Evolutionary conservation across 306 rosid genomes (phyloP), one percentile per base, ranked within the genome.

Genomic region (Prunus mira): DNA sequence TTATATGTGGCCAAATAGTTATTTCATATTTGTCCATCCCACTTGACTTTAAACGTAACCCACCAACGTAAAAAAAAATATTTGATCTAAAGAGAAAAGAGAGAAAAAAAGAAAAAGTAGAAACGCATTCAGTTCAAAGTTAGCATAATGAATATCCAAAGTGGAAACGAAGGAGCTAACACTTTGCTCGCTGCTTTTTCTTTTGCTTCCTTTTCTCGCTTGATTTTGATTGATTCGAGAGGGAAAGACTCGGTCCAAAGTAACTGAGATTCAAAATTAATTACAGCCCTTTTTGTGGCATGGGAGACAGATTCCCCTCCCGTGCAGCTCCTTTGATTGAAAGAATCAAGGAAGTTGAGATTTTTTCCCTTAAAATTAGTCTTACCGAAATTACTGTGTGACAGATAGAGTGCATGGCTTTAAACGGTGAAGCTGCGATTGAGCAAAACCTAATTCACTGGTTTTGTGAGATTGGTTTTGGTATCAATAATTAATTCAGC

Each of bases 141-240:
- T 22, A 19, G 20, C 12, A 57, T 3, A 18, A 24, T 72, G 77
- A 73, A 75, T 70, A 60, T 77, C 64, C 71, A 82, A 88, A 85
- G 90, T 76, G 67, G 72, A 76, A 81, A 81, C 78, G 55, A 85
- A 83, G 86, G 65, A 75, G 87, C 88, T 76, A 84, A 85, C 76
- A 71, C 81, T 77, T 84, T 82, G 82, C 20, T 11, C 58, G 3
- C 12, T 81, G 79, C 93, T 90, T 92, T 92, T 73, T 82, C 92
- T 92, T 87, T 92, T 82, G 76, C 85, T 76, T 84, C 55, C 65
- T 71, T 58, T 76, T 19, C n/a, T 76, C 28, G 88, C 82, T 84
- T 86, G 80, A 87, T 84, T 87, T 86, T 84, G 83, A 81, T 88
- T 81, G 84, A 84, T 81, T 90, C 89, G 90, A 89, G 93, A 87